Base-by-base conservation (phyloP, 805 yeast species). In the Cyberlindnera mrakii region DNA sequence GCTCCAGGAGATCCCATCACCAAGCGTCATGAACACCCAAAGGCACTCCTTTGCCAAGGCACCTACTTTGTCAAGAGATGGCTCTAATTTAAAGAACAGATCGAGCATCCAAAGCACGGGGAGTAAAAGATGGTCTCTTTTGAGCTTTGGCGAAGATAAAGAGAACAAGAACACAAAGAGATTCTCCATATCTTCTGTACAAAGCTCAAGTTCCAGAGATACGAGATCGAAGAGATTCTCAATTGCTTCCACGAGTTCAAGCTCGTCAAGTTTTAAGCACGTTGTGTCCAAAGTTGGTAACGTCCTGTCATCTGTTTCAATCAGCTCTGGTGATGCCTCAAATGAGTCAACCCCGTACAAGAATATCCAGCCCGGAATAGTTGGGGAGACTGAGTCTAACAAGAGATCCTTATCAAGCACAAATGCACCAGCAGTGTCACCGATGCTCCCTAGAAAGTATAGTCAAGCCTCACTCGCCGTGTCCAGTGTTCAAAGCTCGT, bases 111-210 rank as follows among this genome's bases (percentile, higher is more conserved):
- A 37, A 25, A 37, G 40, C 48, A 40, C 33, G 51, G 55, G 5
- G 51, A 50, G 34, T 39, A 57, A 57, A 37, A 55, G 61, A 54
- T 57, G 60, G 60, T 57, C 61, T 3, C 25, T 57, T 16, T 23
- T 57, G n/a, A 54, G 59, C 3, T 55, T 57, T 18, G 48, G 46
- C 11, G 52, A 47, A 4, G 57, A 55, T 29, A 52, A 52, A 38
- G 56, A 52, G 20, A 52, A 45, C 31, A 33, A 44, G 17, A 42
- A 20, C 25, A 33, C 29, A 13, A 55, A 55, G 41, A 46, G 59
- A 42, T 51, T 52, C 34, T 55, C 59, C 1, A 51, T 54, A 0
- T 42, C 51, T 4, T 55, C 59, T 1, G 42, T 35, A 3, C 51
- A 54, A 6, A 52, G 54, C 8, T 42, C 56, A 3, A 42, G 46